phyloP scores from a whole-genome alignment of 2,329 filamentous ascomycete species.

The Tolypocladium ovalisporum region DNA sequence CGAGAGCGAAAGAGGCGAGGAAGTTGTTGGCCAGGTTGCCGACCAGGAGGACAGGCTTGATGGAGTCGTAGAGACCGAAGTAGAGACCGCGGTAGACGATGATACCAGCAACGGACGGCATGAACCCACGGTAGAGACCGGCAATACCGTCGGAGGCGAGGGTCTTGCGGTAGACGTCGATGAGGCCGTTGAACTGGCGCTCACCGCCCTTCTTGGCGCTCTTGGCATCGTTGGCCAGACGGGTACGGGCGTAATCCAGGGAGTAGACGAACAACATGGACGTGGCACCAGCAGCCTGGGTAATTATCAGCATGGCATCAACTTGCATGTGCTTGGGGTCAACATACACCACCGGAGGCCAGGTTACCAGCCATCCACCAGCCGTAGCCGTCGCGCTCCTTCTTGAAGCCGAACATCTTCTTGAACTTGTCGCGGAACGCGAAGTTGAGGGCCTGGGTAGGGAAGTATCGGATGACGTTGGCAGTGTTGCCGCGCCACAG shows the following conservation, averaged over 20 bases:
- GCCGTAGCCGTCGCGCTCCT: constrained; percentile 95
- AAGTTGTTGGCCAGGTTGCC: constrained; percentile 94
- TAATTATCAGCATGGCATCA: constrained; percentile 4
- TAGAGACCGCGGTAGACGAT: constrained; percentile 99
- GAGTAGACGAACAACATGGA: constrained; percentile 99
- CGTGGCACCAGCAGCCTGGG: constrained; percentile 93
- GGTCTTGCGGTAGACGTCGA: constrained; percentile 99
- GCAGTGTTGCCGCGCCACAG: constrained; percentile 99
- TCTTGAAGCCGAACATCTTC: constrained; percentile 99
- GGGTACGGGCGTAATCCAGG: constrained; percentile 99
- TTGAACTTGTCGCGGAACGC: constrained; percentile 99
- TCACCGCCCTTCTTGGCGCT: constrained; percentile 92
- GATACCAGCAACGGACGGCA: constrained; percentile 98
- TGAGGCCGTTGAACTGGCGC: constrained; percentile 99
- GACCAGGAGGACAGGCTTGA: constrained; percentile 96
- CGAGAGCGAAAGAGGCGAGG: constrained; percentile 97
- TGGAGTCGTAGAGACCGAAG: constrained; percentile 99
- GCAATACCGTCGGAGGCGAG: constrained; percentile 96
- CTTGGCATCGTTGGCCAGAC: constrained; percentile 99
- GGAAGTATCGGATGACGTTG: constrained; percentile 99
- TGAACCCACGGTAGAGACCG: constrained; percentile 99
- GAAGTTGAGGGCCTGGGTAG: constrained; percentile 99
- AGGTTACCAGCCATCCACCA: constrained; percentile 99
- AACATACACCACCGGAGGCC: constrained; percentile 96
- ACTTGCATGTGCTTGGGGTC: neutral